Evolutionary conservation across 441 rosid genomes (phyloP).

Genomic region (Kokia cookei): DNA sequence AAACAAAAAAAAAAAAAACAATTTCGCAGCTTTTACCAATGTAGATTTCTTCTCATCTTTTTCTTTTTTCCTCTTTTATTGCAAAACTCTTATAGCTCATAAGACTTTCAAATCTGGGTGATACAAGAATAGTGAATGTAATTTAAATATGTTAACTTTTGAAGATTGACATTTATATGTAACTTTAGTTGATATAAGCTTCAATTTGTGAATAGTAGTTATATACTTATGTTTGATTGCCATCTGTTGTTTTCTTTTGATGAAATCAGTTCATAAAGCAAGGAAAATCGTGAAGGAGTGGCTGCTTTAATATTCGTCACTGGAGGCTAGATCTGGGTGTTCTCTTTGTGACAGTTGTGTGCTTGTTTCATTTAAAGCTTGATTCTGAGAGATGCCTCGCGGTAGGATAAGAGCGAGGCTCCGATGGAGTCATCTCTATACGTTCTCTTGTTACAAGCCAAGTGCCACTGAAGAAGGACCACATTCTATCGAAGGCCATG

Average conservation of each 20-base stretch:
- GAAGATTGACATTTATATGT: neutral
- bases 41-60: constrained; percentile 13
- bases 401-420: constrained; percentile 74
- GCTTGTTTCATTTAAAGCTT: constrained; percentile 11
- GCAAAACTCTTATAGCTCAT: neutral
- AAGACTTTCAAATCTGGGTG: constrained; percentile 12
- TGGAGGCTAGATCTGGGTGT: constrained; percentile 21
- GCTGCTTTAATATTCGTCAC: constrained; percentile 9
- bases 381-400: constrained; percentile 41
- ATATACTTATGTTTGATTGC: constrained; percentile 9
- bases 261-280: constrained; percentile 23
- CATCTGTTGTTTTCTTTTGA: constrained; percentile 4
- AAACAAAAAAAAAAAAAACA: neutral
- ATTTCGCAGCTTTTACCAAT: constrained; percentile 3
- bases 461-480: constrained; percentile 42
- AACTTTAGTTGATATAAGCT: neutral
- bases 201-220: constrained; percentile 1
- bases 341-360: constrained; percentile 17
- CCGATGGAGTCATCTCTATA: constrained; percentile 67
- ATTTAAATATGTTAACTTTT: constrained; percentile 11
- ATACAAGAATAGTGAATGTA: neutral
- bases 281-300: constrained; percentile 15
- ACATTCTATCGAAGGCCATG: constrained; percentile 64
- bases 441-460: constrained; percentile 77
- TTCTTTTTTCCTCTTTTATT: constrained; percentile 1